Evolutionary conservation across 2,329 filamentous ascomycete genomes (phyloP).

Genomic region (Calonectria henricotiae): DNA sequence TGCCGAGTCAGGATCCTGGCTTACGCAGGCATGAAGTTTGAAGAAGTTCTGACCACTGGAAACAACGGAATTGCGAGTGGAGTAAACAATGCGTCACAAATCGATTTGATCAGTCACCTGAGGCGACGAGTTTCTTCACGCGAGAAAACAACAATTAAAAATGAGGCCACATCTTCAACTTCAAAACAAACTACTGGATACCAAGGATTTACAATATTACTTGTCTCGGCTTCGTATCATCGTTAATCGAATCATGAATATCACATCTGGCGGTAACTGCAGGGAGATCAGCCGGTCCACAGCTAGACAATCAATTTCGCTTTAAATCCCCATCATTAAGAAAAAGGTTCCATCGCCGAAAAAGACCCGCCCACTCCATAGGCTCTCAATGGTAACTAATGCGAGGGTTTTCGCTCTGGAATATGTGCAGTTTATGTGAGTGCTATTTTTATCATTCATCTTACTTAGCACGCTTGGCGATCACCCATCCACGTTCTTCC

Average conservation of each 20-base stretch:
- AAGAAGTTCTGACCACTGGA: background rate
- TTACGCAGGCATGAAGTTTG: conserved; percentile 10
- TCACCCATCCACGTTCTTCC: background rate
- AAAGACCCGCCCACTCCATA: background rate
- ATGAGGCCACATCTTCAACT: background rate
- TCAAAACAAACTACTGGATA: background rate
- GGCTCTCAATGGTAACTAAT: background rate
- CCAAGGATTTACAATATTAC: background rate
- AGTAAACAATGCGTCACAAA: conserved; percentile 16
- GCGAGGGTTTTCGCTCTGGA: conserved; percentile 2
- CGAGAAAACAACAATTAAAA: background rate
- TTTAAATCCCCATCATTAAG: background rate
- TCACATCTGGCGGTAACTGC: background rate
- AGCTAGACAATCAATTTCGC: background rate
- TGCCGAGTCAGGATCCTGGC: conserved; percentile 17
- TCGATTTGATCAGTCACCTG: conserved; percentile 12
- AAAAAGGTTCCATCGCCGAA: background rate
- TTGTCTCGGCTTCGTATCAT: background rate
- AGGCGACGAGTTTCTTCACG: background rate
- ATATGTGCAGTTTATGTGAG: background rate
- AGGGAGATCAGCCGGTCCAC: background rate
- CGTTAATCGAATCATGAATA: background rate
- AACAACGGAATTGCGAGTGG: background rate
- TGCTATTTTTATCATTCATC: conserved; percentile 16
- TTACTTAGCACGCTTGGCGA: conserved; percentile 9